Conservation (phyloP, 495 filamentous ascomycete species). For the Durotheca rogersii region DNA sequence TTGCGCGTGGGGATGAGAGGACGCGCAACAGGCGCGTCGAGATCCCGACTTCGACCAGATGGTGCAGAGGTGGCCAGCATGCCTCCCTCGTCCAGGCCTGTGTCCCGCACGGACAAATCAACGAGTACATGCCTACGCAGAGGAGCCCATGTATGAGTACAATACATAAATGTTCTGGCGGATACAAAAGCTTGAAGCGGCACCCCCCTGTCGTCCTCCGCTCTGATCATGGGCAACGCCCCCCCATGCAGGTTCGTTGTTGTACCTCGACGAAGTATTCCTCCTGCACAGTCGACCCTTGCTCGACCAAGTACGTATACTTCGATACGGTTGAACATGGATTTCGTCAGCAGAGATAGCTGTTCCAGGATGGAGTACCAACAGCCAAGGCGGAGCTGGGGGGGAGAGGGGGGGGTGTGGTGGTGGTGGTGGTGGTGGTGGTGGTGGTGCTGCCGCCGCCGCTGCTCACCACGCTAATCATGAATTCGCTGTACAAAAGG, state of each 20-base stretch:
- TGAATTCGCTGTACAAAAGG: slow-evolving; percentile 28
- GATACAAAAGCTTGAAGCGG: slow-evolving; percentile 32
- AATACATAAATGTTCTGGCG: slow-evolving; percentile 22
- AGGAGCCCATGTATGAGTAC: slow-evolving; percentile 21
- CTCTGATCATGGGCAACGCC: slow-evolving; percentile 28
- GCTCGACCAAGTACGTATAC: slow-evolving; percentile 24
- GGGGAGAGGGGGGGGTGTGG: no score
- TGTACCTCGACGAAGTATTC: slow-evolving; percentile 28
- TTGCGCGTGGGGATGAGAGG: slow-evolving; percentile 21
- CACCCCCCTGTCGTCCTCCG: slow-evolving; percentile 24
- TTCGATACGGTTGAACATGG: slow-evolving; percentile 22
- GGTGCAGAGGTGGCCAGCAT: slow-evolving; percentile 29
- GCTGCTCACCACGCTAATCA: slow-evolving; percentile 27
- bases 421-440: no score
- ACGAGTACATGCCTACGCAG: no score
- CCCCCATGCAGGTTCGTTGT: slow-evolving; percentile 28
- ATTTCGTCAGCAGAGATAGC: slow-evolving; percentile 28
- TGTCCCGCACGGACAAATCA: slow-evolving; percentile 27
- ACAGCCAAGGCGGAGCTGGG: slow-evolving; percentile 30
- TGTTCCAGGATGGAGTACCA: slow-evolving; percentile 25
- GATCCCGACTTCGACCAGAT: slow-evolving; percentile 17
- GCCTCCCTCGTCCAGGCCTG: slow-evolving; percentile 17
- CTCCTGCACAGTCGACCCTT: slow-evolving; percentile 25
- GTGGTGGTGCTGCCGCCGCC: no score
- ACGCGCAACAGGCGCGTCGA: slow-evolving; percentile 25